A percentile compares a stretch with the other conserved stretches of the same genome.
phyloP scores from a whole-genome alignment of 208 protist species.

The Leishmania mexicana region DNA sequence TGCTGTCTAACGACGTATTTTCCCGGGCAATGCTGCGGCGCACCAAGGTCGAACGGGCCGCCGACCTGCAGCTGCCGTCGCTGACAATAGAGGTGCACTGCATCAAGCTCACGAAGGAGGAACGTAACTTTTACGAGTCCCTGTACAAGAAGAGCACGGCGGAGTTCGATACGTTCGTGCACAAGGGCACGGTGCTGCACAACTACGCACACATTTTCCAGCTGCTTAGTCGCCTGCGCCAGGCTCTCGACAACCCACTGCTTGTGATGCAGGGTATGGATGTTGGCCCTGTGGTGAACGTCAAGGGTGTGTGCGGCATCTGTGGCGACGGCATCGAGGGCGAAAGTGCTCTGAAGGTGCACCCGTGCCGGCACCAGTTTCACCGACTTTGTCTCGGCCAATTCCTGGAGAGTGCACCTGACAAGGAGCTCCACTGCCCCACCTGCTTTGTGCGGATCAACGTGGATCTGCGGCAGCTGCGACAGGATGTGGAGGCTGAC shows the following conservation, averaged over 20 bases:
- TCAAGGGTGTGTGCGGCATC: conserved; percentile 82
- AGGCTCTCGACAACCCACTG: conserved; percentile 92
- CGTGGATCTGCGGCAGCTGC: conserved; percentile 83
- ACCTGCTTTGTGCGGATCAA: conserved; percentile 87
- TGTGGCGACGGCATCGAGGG: conserved; percentile 74
- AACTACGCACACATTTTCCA: conserved; percentile 97
- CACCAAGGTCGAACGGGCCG: conserved; percentile 89
- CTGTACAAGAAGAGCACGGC: conserved; percentile 92
- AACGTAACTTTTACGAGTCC: conserved; percentile 92
- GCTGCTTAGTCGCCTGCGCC: conserved; percentile 90
- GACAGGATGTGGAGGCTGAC: conserved; percentile 55
- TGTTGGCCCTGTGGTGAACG: conserved; percentile 53
- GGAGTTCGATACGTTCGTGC: conserved; percentile 91
- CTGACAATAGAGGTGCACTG: conserved; percentile 57
- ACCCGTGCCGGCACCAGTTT: conserved; percentile 85
- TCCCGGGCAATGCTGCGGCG: conserved; percentile 88
- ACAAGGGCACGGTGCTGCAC: conserved; percentile 91
- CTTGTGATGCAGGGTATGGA: conserved; percentile 83
- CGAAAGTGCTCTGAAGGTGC: conserved; percentile 55
- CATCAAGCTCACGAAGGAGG: conserved; percentile 72
- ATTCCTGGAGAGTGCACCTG: conserved; percentile 87
- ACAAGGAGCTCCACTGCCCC: conserved; percentile 80
- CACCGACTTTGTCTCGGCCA: conserved; percentile 84
- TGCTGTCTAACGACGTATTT: conserved; percentile 90
- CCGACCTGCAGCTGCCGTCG: conserved; percentile 80